Base-by-base conservation (phyloP, 306 rosid genomes). In the Malus asiatica region DNA sequence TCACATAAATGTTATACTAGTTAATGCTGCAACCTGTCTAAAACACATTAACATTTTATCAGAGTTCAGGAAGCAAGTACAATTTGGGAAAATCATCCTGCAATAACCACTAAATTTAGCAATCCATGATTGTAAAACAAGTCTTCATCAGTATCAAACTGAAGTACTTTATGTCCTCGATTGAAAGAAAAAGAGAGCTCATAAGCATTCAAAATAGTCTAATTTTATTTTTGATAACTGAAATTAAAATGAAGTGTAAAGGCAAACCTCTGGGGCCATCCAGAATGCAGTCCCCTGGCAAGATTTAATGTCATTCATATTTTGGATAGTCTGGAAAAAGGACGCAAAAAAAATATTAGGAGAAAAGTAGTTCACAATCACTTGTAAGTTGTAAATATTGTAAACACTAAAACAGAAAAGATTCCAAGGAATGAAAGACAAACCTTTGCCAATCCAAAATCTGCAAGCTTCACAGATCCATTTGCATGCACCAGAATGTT, bases 241-340 rank as follows among this genome's bases (percentile, higher is more conserved):
- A 19, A 0, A 66, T 73, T 63, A 45, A 38, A 77, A 79, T 38
- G 57, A 76, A 81, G 81, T 45, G 72, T 59, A 78, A 79, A 77
- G 78, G 72, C 90, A 88, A 82, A 95, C 98, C 98, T 95, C 98
- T 64, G 97, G 98, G 23, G 98, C 97, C 98, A 95, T 95, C 98
- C 98, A 95, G 81, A 77, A 89, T 79, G 97, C 89, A 78, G 97
- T 92, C 45, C 98, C 98, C 84, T 83, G 86, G 81, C 86, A 83
- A 51, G 97, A 95, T 81, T 86, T 87, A 68, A 95, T 86, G 68
- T 95, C 97, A 68, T 95, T 92, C 76, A 92, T 30, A 32, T 60
- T 22, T 82, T 89, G 88, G 82, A 86, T 88, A 40, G 92, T 96
- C 97, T 95, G 90, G 3, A 67, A 80, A 77, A 59, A 82, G 57